phyloP scores from a whole-genome alignment of 768 basidiomycete species.

The Boletus sp. region DNA sequence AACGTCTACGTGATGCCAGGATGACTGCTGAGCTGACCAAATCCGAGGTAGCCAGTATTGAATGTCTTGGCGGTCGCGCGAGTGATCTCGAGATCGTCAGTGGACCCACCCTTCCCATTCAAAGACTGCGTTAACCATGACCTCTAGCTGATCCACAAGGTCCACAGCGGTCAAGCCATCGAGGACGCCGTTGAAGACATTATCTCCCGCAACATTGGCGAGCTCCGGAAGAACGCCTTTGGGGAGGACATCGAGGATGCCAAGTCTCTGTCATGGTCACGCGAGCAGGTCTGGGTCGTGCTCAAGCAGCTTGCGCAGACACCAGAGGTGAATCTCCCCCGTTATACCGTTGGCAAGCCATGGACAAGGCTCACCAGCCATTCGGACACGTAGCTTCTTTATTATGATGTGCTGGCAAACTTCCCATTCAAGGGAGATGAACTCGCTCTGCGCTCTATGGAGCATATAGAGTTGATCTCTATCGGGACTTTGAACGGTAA shows the following conservation, averaged over 20 bases:
- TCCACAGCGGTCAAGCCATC: constrained; percentile 66
- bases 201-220: constrained; percentile 69
- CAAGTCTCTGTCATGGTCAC: constrained; percentile 76
- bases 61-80: constrained; percentile 84
- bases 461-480: constrained; percentile 82
- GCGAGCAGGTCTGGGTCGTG: constrained; percentile 85
- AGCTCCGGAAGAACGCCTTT: constrained; percentile 87
- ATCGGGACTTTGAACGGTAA: constrained; percentile 74
- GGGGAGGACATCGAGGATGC: constrained; percentile 91
- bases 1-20: constrained; percentile 64
- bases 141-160: constrained; percentile 77
- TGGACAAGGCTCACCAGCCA: not conserved
- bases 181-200: constrained; percentile 90
- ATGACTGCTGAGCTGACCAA: constrained; percentile 50
- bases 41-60: constrained; percentile 56
- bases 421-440: constrained; percentile 95
- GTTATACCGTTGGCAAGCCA: constrained; percentile 17
- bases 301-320: constrained; percentile 67
- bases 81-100: constrained; percentile 83
- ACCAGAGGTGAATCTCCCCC: constrained; percentile 48
- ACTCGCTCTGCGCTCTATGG: constrained; percentile 73
- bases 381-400: constrained; percentile 54
- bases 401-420: constrained; percentile 76
- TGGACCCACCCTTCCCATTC: constrained; percentile 1
- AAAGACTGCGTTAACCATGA: not conserved